Base-by-base conservation (phyloP, 495 filamentous ascomycete species). In the Lichenothelia convexa region DNA sequence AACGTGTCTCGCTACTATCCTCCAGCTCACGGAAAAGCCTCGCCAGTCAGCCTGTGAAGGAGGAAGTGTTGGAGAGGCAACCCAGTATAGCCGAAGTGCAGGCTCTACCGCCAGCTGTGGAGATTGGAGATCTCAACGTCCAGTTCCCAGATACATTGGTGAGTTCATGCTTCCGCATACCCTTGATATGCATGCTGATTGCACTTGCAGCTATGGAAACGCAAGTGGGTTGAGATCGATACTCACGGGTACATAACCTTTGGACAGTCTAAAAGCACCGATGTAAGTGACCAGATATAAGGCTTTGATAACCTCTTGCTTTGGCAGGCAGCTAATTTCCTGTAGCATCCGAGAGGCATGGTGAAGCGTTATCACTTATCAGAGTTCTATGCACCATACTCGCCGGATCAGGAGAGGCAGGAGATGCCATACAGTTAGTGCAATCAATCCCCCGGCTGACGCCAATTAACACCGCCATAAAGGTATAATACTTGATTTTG, bases 351-450 rank as follows among this genome's bases (percentile, higher is more conserved):
- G 8, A 40, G 71, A 58, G 59, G 51, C 40, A 61, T 71, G 34
- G 62, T 71, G 41, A 86, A 82, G 58, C 69, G 71, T 18, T 93
- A 78, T 48, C 79, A 85, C 48, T 62, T 94, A 30, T 71, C 68
- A 41, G 82, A 89, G 34, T 91, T 94, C 61, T 65, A 67, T 41
- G 56, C 61, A 7, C 84, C 84, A 4, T 80, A 73, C 43, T 64
- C 80, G 5, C 86, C 86, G 1, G 83, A 92, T 56, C 73, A 86
- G 44, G 86, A 94, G 40, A 61, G 77, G 44, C 78, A 92, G 55
- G 86, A 94, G 58, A 55, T 94, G 24, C 80, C 85, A 7, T 78
- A 91, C 49, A 86, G 79, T n/a, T n/a, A n/a, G n/a, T n/a, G n/a
- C n/a, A n/a, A n/a, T n/a, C n/a, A n/a, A n/a, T n/a, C n/a, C n/a